Conservation (phyloP, 2,329 filamentous ascomycete genomes). For the Cadophora gregata region DNA sequence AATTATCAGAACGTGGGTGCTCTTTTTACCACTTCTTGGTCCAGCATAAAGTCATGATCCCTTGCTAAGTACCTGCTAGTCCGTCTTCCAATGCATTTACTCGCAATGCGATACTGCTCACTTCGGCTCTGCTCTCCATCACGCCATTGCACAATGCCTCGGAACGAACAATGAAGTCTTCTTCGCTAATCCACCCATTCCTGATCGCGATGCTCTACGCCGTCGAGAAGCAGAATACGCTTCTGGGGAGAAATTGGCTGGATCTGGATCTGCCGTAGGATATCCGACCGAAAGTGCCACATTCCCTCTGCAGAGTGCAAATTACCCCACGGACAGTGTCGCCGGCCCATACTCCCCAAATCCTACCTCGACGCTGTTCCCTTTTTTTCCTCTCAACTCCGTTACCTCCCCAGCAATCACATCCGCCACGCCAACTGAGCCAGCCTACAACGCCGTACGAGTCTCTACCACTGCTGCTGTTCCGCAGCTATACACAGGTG, state of each 20-base stretch:
- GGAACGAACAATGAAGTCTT: constrained; percentile 30
- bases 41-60: background rate
- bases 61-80: constrained; percentile 31
- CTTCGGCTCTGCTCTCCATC: constrained; percentile 45
- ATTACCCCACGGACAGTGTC: constrained; percentile 18
- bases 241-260: constrained; percentile 31
- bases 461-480: constrained; percentile 20
- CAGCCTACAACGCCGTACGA: constrained; percentile 23
- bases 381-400: constrained; percentile 22
- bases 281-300: constrained; percentile 30
- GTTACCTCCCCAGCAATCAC: constrained; percentile 21
- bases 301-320: constrained; percentile 24
- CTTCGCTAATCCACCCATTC: constrained; percentile 35
- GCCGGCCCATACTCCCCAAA: constrained; percentile 25
- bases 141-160: constrained; percentile 43
- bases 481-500: constrained; percentile 25
- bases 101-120: constrained; percentile 46
- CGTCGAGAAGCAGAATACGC: constrained; percentile 41
- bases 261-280: constrained; percentile 32
- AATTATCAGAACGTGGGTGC: constrained; percentile 44
- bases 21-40: background rate
- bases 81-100: constrained; percentile 46
- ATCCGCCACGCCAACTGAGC: constrained; percentile 23
- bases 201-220: constrained; percentile 41
- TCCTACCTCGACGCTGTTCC: constrained; percentile 20